phyloP scores from a whole-genome alignment of 345 rosid species.

The Kandelia obovata region DNA sequence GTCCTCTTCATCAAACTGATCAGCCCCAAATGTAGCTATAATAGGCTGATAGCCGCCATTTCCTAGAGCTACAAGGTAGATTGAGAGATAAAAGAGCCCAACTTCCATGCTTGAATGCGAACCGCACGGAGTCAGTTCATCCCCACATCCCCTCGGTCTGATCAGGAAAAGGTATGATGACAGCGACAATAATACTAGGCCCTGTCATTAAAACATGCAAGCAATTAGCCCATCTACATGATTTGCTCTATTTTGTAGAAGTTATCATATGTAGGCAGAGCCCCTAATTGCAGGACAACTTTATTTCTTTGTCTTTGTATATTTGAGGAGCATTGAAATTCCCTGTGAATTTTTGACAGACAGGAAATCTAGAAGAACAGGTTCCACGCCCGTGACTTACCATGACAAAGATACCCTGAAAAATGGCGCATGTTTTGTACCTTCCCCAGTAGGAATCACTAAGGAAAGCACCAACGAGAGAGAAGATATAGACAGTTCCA shows the following conservation, averaged over 20 bases:
- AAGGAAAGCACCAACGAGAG: conserved; percentile 92
- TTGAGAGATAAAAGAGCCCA: conserved; percentile 76
- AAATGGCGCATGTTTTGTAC: conserved; percentile 95
- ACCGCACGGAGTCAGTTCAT: conserved; percentile 59
- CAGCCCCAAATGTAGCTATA: conserved; percentile 94
- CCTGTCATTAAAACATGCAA: conserved; percentile 43
- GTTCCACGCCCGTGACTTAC: conserved; percentile 45
- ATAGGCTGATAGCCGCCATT: conserved; percentile 98
- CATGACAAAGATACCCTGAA: conserved; percentile 85
- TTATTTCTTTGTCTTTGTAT: too few relatives aligned
- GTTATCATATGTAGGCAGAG: too few relatives aligned
- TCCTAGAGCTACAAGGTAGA: conserved; percentile 84
- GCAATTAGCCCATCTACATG: not conserved
- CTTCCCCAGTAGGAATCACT: conserved; percentile 99
- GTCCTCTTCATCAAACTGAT: conserved; percentile 92
- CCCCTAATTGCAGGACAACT: too few relatives aligned
- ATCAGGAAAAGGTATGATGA: conserved; percentile 73
- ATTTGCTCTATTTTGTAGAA: not conserved
- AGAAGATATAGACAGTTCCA: conserved; percentile 97
- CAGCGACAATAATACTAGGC: conserved; percentile 63
- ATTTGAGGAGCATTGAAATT: too few relatives aligned
- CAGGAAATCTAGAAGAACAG: not conserved
- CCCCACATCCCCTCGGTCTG: conserved; percentile 83
- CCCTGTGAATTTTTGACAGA: too few relatives aligned
- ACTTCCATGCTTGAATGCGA: conserved; percentile 66